A percentile compares a stretch with the other conserved stretches of the same genome.
These are phyloP conservation scores for Chenopodium formosanum DNA, from an alignment of 148 eudicot genomes.

Conservation along the genomic window DNA sequence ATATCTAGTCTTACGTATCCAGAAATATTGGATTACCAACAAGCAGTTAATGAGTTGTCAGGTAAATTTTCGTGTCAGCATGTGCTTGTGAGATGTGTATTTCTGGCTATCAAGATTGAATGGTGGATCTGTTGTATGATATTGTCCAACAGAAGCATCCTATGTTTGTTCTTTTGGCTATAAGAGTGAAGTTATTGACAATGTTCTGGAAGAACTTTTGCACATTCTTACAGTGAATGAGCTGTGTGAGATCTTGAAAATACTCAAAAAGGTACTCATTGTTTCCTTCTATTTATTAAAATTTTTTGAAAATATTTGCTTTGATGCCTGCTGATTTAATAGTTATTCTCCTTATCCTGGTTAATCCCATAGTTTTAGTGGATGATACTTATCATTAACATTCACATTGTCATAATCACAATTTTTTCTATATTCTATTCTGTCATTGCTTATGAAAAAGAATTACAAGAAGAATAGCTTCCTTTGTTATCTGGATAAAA, in stretches of 20 bases:
- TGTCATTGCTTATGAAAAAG: background rate
- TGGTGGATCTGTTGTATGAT: slow-evolving; percentile 18
- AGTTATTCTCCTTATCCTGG: background rate
- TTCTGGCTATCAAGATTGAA: slow-evolving; percentile 6
- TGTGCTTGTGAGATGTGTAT: background rate
- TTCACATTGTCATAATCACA: no score
- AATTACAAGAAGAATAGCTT: background rate
- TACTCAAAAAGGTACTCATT: slow-evolving; percentile 53
- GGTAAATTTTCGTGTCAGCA: slow-evolving; percentile 35
- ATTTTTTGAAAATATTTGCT: background rate
- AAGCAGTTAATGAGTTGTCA: slow-evolving; percentile 52
- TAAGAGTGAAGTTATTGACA: slow-evolving; percentile 36
- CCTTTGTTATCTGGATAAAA: background rate
- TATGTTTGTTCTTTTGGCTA: slow-evolving; percentile 42
- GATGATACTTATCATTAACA: no score
- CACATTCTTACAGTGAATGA: slow-evolving; percentile 64
- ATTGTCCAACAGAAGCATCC: slow-evolving; percentile 58
- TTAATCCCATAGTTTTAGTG: background rate
- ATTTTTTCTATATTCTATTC: no score
- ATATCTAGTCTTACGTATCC: slow-evolving; percentile 60
- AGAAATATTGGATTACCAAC: slow-evolving; percentile 61
- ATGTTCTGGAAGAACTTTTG: slow-evolving; percentile 56
- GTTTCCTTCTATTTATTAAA: slow-evolving; percentile 5
- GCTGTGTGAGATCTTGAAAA: slow-evolving; percentile 55
- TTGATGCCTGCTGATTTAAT: background rate